Evolutionary conservation across 169 alveolate genomes (phyloP).

Genomic region (Eimeria necatrix): DNA sequence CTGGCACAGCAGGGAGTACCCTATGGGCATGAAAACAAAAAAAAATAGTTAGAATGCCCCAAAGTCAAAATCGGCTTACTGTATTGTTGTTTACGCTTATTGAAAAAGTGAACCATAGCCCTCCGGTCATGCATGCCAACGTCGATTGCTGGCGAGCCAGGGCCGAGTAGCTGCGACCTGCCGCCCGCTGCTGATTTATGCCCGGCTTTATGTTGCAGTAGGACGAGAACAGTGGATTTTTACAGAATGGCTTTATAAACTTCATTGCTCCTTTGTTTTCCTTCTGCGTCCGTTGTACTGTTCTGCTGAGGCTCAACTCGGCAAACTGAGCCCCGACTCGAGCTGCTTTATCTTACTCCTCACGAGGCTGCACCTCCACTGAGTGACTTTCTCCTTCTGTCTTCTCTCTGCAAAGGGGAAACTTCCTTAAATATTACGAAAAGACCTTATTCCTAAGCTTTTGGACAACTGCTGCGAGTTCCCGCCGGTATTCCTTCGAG

Average conservation of each 20-base stretch:
- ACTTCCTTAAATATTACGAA: not conserved
- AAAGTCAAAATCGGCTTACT: too few relatives aligned
- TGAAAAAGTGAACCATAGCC: too few relatives aligned
- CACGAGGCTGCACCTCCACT: not conserved
- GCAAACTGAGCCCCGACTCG: not conserved
- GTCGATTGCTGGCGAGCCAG: slow-evolving; percentile 47
- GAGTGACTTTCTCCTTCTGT: not conserved
- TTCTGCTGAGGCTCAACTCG: not conserved
- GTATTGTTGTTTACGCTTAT: too few relatives aligned
- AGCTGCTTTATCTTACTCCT: not conserved
- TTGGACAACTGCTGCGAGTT: not conserved
- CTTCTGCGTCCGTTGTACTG: not conserved
- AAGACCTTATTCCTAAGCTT: not conserved
- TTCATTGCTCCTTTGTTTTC: not conserved
- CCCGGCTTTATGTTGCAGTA: too few relatives aligned
- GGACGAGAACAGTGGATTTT: too few relatives aligned
- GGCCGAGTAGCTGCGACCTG: slow-evolving; percentile 38
- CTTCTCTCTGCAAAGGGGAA: not conserved
- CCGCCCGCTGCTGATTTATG: not conserved
- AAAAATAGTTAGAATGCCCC: too few relatives aligned
- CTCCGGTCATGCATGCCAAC: not conserved
- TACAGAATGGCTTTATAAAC: not conserved
- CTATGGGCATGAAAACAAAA: too few relatives aligned
- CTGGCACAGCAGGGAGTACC: too few relatives aligned
- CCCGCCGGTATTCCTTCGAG: too few relatives aligned